Conservation (phyloP, 257 asterid genomes). For the Rauvolfia tetraphylla region DNA sequence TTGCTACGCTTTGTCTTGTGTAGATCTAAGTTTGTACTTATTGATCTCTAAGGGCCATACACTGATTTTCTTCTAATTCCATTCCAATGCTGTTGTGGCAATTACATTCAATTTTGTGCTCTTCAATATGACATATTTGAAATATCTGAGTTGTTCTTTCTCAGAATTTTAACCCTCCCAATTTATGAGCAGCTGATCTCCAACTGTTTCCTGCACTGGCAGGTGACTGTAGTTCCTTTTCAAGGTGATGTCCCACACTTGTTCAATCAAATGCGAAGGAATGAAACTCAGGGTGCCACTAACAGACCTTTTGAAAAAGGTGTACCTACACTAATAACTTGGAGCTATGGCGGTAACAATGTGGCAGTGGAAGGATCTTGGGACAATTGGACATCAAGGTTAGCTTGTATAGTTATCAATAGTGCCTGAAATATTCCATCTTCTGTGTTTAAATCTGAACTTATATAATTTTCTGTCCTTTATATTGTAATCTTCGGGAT, state of each 20-base stretch:
- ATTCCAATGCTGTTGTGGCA: not conserved
- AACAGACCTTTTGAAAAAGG: conserved; percentile 17
- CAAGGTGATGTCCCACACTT: conserved; percentile 42
- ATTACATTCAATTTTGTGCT: not conserved
- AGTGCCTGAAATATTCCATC: not conserved
- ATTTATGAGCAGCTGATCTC: conserved; percentile 9
- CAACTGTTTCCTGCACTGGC: conserved; percentile 24
- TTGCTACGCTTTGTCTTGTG: not conserved
- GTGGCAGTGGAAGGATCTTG: conserved; percentile 91
- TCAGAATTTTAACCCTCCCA: conserved; percentile 12
- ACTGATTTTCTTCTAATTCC: not conserved
- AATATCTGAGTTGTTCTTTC: not conserved
- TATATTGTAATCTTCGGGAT: not conserved
- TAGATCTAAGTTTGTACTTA: not conserved
- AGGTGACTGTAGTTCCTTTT: conserved; percentile 68
- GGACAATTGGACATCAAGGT: conserved; percentile 96
- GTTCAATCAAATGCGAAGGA: conserved; percentile 36
- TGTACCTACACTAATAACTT: conserved; percentile 33
- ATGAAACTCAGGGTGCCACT: conserved; percentile 15
- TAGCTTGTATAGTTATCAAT: conserved; percentile 4
- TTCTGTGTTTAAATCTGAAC: not conserved
- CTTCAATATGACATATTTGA: conserved; percentile 2
- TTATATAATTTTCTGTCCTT: too few species aligned
- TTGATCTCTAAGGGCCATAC: not conserved
- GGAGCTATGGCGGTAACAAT: conserved; percentile 52